Evolutionary conservation across 352 stramenopile species (phyloP), one percentile per base, ranked within the genome.

Genomic region (Blastocystis sp.): DNA sequence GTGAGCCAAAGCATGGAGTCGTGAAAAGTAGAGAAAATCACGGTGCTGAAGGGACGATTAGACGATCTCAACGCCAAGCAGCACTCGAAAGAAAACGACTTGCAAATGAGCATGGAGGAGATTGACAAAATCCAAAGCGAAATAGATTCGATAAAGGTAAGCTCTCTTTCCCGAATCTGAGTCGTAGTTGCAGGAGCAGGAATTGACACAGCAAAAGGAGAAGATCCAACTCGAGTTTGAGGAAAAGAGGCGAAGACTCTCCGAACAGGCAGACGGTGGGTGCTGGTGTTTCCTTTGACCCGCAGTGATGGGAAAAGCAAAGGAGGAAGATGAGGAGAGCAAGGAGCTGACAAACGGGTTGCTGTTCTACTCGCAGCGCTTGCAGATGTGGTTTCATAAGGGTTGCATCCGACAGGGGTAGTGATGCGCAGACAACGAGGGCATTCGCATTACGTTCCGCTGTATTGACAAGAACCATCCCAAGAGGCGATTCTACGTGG

Each of bases 401-500:
- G 48, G 48, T 56, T 56, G 48, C 14, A 7, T 7, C 48, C 48
- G 5, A 17, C 5, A 7, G 5, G 5, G 5, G 5, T 14, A 17
- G 5, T 56, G 5, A 56, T 14, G 48, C 48, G 14, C 14, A 56
- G 67, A 77, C 28, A 23, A 61, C 11, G 67, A 77, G 10, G 67
- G 67, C 17, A 77, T 77, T 40, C 67, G 67, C 5, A 77, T 77
- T 21, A 56, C 67, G 2, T 77, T 77, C 48, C 67, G 67, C 21
- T 77, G 67, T n/a, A 77, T 77, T 14, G 67, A 77, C 28, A 34
- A 19, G 7, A 77, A 77, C 11, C 67, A 77, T 21, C 67, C 67
- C 5, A 77, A 77, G 67, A 40, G 67, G 10, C 67, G 67, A n/a
- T 77, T 77, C 43, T 77, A 77, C 52, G 67, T 77, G 2, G 67